Evolutionary conservation across 768 basidiomycete genomes (phyloP), one percentile per base, ranked within the genome.

Genomic region (Hygrophorus russula): DNA sequence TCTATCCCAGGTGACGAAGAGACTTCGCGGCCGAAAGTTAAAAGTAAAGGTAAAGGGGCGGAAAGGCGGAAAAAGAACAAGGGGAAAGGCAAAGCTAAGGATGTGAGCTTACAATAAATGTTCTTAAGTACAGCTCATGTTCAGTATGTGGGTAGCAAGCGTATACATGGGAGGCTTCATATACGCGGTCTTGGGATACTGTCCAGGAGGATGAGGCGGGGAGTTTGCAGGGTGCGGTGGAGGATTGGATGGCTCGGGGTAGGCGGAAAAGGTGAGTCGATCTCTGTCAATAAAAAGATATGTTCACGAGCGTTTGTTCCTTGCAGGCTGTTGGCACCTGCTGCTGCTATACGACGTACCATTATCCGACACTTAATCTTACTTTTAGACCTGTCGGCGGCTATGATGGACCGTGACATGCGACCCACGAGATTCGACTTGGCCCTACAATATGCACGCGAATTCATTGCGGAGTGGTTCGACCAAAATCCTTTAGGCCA

Each of bases 401-500:
- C 91, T 0, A 98, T 98, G 91, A 74, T 78, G 63, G 96, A 98
- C 61, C 78, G 92, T 20, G 96, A 99, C 63, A 88, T 94, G 81
- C 76, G 94, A 5, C 91, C 93, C 9, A 91, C 88, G 15, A 76
- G 96, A 45, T 93, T 94, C 52, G 93, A 96, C 56, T 62, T 99
- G 27, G 83, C 81, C 53, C 64, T 98, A 35, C 82, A 92, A 55
- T 94, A 93, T 57, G 77, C 91, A 11, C 76, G 91, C 46, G 88
- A 89, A 53, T 99, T 98, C 51, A 73, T 98, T 20, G 68, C 74
- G 5, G 96, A 99, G 59, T 99, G 94, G 93, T 99, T 98, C 60
- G 96, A 99, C 63, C 96, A 98, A 65, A 99, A 99, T 56, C 96
- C 96, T 1, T 70, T 99, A 10, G 93, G 94, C 15, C 96, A 98